Conservation (phyloP, 139 green algal species). For the Chlorella sp. region DNA sequence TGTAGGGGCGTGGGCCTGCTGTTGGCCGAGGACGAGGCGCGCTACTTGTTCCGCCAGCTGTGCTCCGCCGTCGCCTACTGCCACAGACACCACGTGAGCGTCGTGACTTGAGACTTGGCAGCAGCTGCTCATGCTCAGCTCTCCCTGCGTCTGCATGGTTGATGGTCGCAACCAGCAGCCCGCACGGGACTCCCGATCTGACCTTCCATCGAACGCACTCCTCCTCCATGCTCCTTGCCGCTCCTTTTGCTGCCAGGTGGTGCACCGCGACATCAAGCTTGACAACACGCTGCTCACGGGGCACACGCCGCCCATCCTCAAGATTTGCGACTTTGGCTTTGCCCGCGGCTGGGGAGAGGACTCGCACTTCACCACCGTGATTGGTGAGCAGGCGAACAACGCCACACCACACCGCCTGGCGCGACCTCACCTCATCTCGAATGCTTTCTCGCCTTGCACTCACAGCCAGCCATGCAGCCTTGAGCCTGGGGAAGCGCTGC, state of each 20-base stretch:
- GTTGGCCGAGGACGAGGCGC: conserved; percentile 64
- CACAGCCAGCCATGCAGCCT: no score
- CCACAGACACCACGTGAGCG: conserved; percentile 60
- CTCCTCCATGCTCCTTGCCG: no score
- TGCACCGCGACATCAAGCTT: conserved; percentile 60
- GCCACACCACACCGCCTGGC: no score
- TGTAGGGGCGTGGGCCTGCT: conserved; percentile 49
- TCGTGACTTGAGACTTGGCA: conserved; percentile 73
- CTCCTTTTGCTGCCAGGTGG: conserved; percentile 20
- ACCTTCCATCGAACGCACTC: no score
- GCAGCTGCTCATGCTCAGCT: no score
- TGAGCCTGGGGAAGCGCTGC: no score
- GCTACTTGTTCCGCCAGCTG: conserved; percentile 73
- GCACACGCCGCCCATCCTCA: conserved; percentile 57
- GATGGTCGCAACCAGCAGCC: no score
- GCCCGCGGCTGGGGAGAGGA: conserved; percentile 35
- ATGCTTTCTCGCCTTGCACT: no score
- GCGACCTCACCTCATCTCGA: no score
- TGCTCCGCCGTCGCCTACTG: conserved; percentile 85
- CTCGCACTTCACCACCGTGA: conserved; percentile 72
- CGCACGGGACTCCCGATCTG: no score
- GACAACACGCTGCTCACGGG: conserved; percentile 88
- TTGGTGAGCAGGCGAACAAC: no score
- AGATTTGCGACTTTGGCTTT: conserved; percentile 60
- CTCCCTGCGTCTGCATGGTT: no score